Percentiles rank a stretch among this genome's conserved stretches.
These are phyloP conservation scores for Epichloe brachyelytri DNA, from an alignment of 2,329 filamentous ascomycete genomes.

Conservation along the genomic window DNA sequence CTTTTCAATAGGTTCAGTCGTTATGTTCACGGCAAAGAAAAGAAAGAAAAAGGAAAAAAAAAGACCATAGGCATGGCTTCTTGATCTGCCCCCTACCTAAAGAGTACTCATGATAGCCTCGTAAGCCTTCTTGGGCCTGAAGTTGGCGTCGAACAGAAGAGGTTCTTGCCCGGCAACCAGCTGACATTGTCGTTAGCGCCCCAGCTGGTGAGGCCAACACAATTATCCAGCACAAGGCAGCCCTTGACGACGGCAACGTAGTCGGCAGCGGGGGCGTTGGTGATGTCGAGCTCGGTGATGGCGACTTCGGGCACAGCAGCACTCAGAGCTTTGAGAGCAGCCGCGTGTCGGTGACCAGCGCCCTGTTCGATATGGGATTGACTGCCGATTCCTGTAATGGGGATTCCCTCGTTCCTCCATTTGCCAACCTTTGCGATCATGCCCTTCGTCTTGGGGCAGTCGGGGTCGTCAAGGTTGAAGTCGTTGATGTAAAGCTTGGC, in stretches of 20 bases:
- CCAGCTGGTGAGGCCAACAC: constrained; percentile 55
- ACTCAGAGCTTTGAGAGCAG: constrained; percentile 40
- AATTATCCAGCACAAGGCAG: constrained; percentile 44
- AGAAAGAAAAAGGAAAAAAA: too few relatives aligned
- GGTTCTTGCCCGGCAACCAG: constrained; percentile 36
- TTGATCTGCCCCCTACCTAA: too few relatives aligned
- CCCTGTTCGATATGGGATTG: not conserved
- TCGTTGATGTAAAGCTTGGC: constrained; percentile 70
- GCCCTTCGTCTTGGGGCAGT: constrained; percentile 41
- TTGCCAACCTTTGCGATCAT: constrained; percentile 48
- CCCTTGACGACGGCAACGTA: constrained; percentile 46
- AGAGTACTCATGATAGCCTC: not conserved
- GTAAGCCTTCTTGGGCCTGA: not conserved
- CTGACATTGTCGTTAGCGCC: constrained; percentile 31
- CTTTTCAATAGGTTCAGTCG: too few relatives aligned
- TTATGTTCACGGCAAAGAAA: not conserved
- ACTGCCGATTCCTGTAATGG: not conserved
- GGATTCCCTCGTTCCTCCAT: constrained; percentile 39
- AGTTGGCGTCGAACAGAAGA: constrained; percentile 40
- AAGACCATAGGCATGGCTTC: not conserved
- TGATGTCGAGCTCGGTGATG: constrained; percentile 57
- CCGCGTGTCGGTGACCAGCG: constrained; percentile 28
- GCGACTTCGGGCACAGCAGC: constrained; percentile 41
- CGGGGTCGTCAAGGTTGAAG: constrained; percentile 51
- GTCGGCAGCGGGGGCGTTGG: constrained; percentile 38